Percentiles rank a stretch among this genome's conserved stretches.
phyloP scores from a whole-genome alignment of 2,329 filamentous ascomycete species.

The Colletotrichum chlorophyti region DNA sequence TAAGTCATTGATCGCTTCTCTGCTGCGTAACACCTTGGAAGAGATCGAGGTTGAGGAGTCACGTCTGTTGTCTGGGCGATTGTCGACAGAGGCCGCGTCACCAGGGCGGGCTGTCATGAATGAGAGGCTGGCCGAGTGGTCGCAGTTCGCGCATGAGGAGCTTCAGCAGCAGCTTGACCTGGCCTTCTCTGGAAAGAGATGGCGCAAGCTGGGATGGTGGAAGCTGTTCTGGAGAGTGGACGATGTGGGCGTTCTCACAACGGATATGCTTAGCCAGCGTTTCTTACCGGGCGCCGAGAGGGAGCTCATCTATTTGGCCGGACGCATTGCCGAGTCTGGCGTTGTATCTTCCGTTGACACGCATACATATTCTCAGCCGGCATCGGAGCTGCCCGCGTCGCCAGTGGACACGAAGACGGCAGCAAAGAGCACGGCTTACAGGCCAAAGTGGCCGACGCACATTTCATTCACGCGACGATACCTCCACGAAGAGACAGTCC shows the following conservation, averaged over 20 bases:
- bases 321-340: constrained; percentile 67
- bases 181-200: constrained; percentile 77
- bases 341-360: constrained; percentile 31
- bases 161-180: constrained; percentile 80
- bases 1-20: constrained; percentile 68
- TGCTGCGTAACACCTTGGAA: constrained; percentile 63
- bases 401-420: background rate
- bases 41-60: constrained; percentile 59
- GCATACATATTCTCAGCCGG: constrained; percentile 43
- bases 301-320: constrained; percentile 82
- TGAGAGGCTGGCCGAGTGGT: constrained; percentile 71
- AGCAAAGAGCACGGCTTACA: constrained; percentile 24
- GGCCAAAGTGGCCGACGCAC: constrained; percentile 71
- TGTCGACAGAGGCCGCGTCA: constrained; percentile 39
- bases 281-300: constrained; percentile 84
- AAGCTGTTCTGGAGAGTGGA: constrained; percentile 95
- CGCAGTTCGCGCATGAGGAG: constrained; percentile 81
- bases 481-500: constrained; percentile 70
- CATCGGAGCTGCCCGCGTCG: constrained; percentile 27
- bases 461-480: constrained; percentile 75
- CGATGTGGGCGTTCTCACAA: constrained; percentile 84
- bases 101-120: constrained; percentile 59
- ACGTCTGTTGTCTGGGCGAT: constrained; percentile 40
- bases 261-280: constrained; percentile 76
- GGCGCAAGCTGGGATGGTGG: constrained; percentile 89